Percentiles rank a stretch among this genome's conserved stretches.
Evolutionary conservation across 768 basidiomycete genomes (phyloP).

Genomic region (Leucosporidium scottii): DNA sequence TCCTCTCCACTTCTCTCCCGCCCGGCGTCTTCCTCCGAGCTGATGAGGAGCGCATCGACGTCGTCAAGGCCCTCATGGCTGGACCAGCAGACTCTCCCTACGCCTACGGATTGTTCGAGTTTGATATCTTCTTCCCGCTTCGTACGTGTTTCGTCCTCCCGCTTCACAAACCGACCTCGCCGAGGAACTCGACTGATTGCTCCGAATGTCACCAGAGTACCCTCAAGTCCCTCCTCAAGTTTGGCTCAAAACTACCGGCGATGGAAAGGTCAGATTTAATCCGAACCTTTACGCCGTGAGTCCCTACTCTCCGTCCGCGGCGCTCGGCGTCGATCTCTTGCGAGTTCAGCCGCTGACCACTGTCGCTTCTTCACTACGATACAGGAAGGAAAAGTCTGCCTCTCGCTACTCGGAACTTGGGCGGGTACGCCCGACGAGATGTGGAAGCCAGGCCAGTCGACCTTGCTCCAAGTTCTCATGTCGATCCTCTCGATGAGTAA

Average conservation of each 20-base stretch:
- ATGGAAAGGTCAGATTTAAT: conserved; percentile 52
- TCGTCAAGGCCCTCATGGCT: conserved; percentile 52
- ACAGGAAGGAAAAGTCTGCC: conserved; percentile 50
- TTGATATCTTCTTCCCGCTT: conserved; percentile 55
- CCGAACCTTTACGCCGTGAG: conserved; percentile 49
- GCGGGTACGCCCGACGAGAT: conserved; percentile 49
- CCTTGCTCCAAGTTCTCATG: conserved; percentile 54
- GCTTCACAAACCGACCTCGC: too few species aligned
- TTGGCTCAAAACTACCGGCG: conserved; percentile 53
- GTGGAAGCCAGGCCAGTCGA: conserved; percentile 51
- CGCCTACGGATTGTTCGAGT: conserved; percentile 53
- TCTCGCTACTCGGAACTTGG: conserved; percentile 56
- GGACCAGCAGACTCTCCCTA: conserved; percentile 64
- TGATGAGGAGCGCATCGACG: conserved; percentile 56
- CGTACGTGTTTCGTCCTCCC: background rate
- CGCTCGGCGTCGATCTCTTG: too few species aligned
- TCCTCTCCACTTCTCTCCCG: conserved; percentile 54
- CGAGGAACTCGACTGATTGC: too few species aligned
- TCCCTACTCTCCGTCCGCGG: too few species aligned
- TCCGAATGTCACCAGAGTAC: conserved; percentile 41
- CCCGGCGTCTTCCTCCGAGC: conserved; percentile 55
- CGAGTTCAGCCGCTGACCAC: too few species aligned
- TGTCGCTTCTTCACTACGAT: background rate
- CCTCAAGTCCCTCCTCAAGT: conserved; percentile 49
- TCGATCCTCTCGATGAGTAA: conserved; percentile 56